Base-by-base conservation (phyloP, 306 rosid species). In the Rosa persica region DNA sequence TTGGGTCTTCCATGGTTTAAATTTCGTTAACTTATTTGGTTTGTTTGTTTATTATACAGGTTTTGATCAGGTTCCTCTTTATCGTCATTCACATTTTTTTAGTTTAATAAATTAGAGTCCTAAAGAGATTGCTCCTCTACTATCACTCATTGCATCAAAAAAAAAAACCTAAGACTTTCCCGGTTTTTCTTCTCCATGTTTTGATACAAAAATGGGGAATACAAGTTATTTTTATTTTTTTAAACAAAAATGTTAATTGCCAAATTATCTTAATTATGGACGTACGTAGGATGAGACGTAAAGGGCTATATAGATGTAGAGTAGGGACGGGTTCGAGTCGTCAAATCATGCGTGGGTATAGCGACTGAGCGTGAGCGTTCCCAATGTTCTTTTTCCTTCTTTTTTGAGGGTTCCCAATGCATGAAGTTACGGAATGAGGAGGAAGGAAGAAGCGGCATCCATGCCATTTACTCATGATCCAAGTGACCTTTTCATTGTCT, bases 281-380 rank as follows among this genome's bases (percentile, higher is more conserved):
- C 2, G 19, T 10, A 34, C 67, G 27, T 74, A 8, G 20, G 38
- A 71, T 8, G 70, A 74, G 72, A 80, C 76, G 66, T 44, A 46
- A 60, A 25, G 34, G 25, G 0, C 4, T 10, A 22, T 0, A 23
- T 11, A 3, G 1, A 2, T 25, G 36, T 4, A 68, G n/a, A 38
- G 61, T 49, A 46, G 36, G 62, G 52, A 72, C 49, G 48, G 25
- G 61, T 84, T 82, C 77, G 88, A 87, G 88, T 81, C 84, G 90
- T 90, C 90, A 81, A 81, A 65, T 92, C 93, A 81, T 88, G 90
- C 86, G 81, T 75, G 36, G 68, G 60, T 77, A 61, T 74, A 83
- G 47, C 70, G 3, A 62, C 42, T 66, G 47, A 79, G 74, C 76
- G 79, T 62, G 75, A 75, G 67, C 61, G 70, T 69, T 80, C 78